Conservation (phyloP, 2,329 filamentous ascomycete species). For the Aspergillus quadricinctus region DNA sequence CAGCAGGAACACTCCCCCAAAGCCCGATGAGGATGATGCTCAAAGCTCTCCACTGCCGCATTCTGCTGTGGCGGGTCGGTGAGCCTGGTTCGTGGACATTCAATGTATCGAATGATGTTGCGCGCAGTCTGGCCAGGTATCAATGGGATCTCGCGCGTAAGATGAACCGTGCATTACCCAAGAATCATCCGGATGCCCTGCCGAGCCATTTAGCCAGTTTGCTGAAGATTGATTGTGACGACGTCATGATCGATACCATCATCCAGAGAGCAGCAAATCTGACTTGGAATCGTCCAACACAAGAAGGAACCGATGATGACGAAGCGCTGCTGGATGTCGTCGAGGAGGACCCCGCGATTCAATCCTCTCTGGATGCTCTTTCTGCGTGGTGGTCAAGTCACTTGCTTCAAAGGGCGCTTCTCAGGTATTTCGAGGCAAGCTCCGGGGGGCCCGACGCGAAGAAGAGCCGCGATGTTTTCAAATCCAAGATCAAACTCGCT, state of each 20-base stretch:
- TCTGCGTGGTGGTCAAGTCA: constrained; percentile 86
- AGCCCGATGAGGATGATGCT: constrained; percentile 83
- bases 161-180: constrained; percentile 46
- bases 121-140: constrained; percentile 66
- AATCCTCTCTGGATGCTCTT: constrained; percentile 82
- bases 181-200: constrained; percentile 60
- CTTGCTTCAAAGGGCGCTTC: constrained; percentile 65
- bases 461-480: constrained; percentile 40
- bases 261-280: constrained; percentile 85
- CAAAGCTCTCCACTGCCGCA: constrained; percentile 85
- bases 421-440: constrained; percentile 55
- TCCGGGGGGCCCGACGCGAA: constrained; percentile 45
- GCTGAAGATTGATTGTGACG: constrained; percentile 73
- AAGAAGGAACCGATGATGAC: constrained; percentile 57
- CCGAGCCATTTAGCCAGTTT: constrained; percentile 72
- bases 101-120: constrained; percentile 62
- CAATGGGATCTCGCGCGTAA: constrained; percentile 79
- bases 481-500: constrained; percentile 61
- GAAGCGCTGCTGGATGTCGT: constrained; percentile 77
- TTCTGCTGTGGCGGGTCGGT: constrained; percentile 76
- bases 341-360: constrained; percentile 77
- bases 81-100: constrained; percentile 62
- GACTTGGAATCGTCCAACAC: constrained; percentile 77
- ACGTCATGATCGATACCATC: constrained; percentile 72
- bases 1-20: constrained; percentile 79